phyloP scores from a whole-genome alignment of 495 filamentous ascomycete genomes.

The Annulohypoxylon maeteangense region DNA sequence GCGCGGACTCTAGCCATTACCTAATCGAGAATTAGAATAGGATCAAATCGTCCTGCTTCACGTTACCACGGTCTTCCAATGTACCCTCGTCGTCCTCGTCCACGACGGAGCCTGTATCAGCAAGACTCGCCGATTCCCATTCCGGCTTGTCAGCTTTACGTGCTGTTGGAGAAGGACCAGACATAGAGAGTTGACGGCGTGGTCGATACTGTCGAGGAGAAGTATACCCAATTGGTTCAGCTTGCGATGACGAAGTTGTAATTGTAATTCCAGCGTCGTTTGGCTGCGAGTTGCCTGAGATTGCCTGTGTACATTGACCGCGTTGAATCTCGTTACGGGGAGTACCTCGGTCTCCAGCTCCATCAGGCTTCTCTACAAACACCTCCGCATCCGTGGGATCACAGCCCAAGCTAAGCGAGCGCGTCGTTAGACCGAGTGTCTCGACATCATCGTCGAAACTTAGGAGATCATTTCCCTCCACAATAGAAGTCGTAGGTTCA shows the following conservation, averaged over 20 bases:
- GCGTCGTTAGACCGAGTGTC: background rate
- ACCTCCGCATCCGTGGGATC: background rate
- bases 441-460: conserved; percentile 14
- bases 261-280: background rate
- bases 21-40: background rate
- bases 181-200: background rate
- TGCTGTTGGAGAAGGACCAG: background rate
- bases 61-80: background rate
- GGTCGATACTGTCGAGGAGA: background rate
- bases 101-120: background rate
- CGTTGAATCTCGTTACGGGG: background rate
- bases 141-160: conserved; percentile 21
- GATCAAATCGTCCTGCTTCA: conserved; percentile 15
- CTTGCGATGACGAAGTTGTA: background rate
- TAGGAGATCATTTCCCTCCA: conserved; percentile 24
- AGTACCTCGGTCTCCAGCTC: background rate
- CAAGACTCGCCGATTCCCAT: conserved; percentile 19
- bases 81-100: background rate
- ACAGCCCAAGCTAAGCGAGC: background rate
- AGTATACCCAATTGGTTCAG: background rate
- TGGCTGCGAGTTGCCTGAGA: background rate
- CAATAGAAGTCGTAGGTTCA: background rate
- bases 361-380: background rate
- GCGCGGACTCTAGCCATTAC: background rate
- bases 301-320: background rate